phyloP scores from a whole-genome alignment of 1,284 basidiomycete genomes.

The Ceratobasidium sp. region DNA sequence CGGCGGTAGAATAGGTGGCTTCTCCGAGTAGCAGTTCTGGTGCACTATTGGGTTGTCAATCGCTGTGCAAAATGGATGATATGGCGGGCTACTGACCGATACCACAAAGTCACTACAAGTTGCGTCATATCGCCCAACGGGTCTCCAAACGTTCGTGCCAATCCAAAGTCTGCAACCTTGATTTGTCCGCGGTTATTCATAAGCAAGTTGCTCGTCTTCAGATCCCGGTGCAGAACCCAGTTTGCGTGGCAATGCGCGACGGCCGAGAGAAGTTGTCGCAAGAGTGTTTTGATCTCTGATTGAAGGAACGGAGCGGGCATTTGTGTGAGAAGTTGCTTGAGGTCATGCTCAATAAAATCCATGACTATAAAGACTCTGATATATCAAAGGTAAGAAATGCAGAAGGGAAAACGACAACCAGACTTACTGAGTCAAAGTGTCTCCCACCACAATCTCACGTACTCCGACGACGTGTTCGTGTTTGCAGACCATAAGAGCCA shows the following conservation, averaged over 20 bases:
- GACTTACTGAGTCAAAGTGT: conserved; percentile 97
- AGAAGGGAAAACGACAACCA: conserved; percentile 35
- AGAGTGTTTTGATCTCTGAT: conserved; percentile 97
- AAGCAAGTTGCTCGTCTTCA: conserved; percentile 97
- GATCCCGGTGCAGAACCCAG: conserved; percentile 97
- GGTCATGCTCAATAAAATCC: conserved; percentile 99
- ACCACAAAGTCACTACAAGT: conserved; percentile 98
- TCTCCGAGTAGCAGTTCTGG: conserved; percentile 96
- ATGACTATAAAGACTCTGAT: conserved; percentile 96
- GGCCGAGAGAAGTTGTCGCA: conserved; percentile 94
- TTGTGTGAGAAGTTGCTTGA: conserved; percentile 91
- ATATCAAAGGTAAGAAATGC: background rate
- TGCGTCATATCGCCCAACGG: conserved; percentile 96
- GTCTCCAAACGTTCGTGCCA: conserved; percentile 95
- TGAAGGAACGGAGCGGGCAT: conserved; percentile 97
- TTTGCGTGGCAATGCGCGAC: conserved; percentile 91
- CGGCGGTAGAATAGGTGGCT: conserved; percentile 91
- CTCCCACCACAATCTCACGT: conserved; percentile 98
- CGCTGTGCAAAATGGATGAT: conserved; percentile 33
- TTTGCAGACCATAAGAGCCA: conserved; percentile 89
- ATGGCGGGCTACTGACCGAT: conserved; percentile 73
- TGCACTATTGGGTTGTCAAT: conserved; percentile 56
- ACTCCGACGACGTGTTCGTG: conserved; percentile 97
- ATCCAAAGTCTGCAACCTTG: conserved; percentile 98
- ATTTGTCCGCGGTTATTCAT: conserved; percentile 99